phyloP scores from a whole-genome alignment of 106 monocot species.

The Xerophyta viscosa region DNA sequence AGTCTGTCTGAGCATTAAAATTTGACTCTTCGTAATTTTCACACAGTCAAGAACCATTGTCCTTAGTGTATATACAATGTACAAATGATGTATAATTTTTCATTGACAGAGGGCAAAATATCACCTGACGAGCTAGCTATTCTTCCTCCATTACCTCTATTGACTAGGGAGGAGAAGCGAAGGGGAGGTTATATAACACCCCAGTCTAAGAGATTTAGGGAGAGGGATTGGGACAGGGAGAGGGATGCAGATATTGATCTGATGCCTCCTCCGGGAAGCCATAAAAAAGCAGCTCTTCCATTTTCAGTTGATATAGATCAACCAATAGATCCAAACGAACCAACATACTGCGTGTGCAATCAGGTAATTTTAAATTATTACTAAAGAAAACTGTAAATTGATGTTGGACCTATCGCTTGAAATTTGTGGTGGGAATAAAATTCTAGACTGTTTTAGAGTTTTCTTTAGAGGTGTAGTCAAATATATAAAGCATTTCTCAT shows the following conservation, averaged over 20 bases:
- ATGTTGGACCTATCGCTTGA: too few relatives aligned
- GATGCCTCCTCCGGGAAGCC: conserved; percentile 91
- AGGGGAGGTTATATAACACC: conserved; percentile 64
- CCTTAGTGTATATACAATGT: too few relatives aligned
- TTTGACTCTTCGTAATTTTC: background rate
- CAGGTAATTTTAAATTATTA: conserved; percentile 50
- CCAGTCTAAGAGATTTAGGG: conserved; percentile 68
- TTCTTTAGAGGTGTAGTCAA: too few relatives aligned
- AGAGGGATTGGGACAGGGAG: conserved; percentile 93
- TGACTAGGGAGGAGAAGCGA: conserved; percentile 65
- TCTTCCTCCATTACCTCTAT: conserved; percentile 63
- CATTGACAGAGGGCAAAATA: conserved; percentile 83
- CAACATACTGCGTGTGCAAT: conserved; percentile 94
- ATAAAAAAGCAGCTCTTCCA: conserved; percentile 58
- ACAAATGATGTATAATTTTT: background rate
- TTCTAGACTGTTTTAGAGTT: too few relatives aligned
- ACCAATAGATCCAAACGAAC: conserved; percentile 93
- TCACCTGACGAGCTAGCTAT: conserved; percentile 80
- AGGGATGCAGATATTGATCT: conserved; percentile 74
- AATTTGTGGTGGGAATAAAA: too few relatives aligned
- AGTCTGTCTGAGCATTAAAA: background rate
- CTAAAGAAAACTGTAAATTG: too few relatives aligned
- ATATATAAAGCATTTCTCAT: too few relatives aligned
- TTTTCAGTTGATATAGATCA: conserved; percentile 67
- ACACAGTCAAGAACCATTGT: background rate